Percentiles rank a stretch among this genome's conserved stretches.
Evolutionary conservation across 2,329 filamentous ascomycete genomes (phyloP).

Genomic region (Pseudocercospora vitis): DNA sequence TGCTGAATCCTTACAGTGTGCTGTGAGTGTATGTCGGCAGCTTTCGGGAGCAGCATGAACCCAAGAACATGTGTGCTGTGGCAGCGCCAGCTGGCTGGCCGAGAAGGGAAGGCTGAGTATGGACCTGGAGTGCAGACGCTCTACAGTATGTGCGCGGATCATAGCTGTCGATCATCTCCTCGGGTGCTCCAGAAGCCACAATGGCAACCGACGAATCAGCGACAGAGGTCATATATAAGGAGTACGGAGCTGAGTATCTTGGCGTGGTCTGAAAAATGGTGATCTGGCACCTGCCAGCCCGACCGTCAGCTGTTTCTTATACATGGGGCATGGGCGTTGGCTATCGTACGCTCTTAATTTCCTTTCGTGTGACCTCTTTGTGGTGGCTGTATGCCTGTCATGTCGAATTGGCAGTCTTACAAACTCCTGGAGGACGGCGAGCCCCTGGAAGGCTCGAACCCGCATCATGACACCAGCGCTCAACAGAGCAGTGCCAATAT

Average conservation of each 20-base stretch:
- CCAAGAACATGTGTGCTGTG: no score
- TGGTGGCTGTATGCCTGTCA: conserved; percentile 2
- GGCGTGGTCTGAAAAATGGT: background rate
- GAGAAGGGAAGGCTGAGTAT: no score
- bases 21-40: no score
- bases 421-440: conserved; percentile 24
- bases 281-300: no score
- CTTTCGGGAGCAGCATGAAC: no score
- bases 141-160: no score
- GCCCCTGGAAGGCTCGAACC: conserved; percentile 7
- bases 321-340: background rate
- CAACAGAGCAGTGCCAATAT: conserved; percentile 3
- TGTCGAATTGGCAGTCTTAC: conserved; percentile 25
- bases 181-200: background rate
- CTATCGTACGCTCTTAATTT: background rate
- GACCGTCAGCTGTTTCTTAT: no score
- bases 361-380: background rate
- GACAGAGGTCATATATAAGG: background rate
- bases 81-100: no score
- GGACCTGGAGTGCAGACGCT: no score
- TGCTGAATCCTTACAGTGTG: no score
- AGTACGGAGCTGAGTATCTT: conserved; percentile 2
- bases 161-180: background rate
- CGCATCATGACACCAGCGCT: background rate
- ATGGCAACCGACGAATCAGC: background rate